Base-by-base conservation (phyloP, 495 filamentous ascomycete genomes). In the Penicillium turbatum region DNA sequence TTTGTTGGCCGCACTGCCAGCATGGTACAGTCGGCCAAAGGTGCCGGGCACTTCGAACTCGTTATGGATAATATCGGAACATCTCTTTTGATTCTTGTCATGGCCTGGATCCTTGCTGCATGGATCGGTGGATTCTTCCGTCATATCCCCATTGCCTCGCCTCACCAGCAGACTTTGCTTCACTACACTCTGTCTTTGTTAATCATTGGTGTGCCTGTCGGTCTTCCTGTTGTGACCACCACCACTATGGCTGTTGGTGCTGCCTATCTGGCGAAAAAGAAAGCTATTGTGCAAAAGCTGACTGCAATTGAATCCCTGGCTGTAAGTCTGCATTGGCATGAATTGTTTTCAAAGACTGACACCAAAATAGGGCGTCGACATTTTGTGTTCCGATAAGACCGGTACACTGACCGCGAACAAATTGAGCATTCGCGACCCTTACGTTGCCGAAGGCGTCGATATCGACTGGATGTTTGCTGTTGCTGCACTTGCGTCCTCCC, bases 181-280 rank as follows among this genome's bases (percentile, higher is more conserved):
- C 80, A 84, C 54, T 87, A 84, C 62, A 80, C 79, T 44, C 59
- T 81, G 6, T 88, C 87, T 59, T 85, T 96, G 60, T 85, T 92
- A 60, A 95, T 96, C 61, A 87, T 96, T 55, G 91, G 91, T 82
- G 91, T 96, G 26, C 91, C 91, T 49, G 91, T 96, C 72, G 91
- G 91, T 88, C 88, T 96, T 38, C 91, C 91, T 16, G 91, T 92
- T 53, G 91, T 96, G 66, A 92, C 92, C 54, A 96, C 91, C 53
- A 96, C 91, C 48, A 96, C 91, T 56, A 92, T 96, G 89, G 90
- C 91, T 73, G 91, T 96, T 64, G 91, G 91, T 74, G 91, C 91
- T 64, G 89, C 89, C 42, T 95, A 95, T 70, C 80, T 96, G 55
- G 91, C 91, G 52, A 91, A 89, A 75, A 93, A 95, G 78, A 90